These are phyloP conservation scores for Inga laurina DNA, from an alignment of 306 rosid genomes.

Conservation along the genomic window DNA sequence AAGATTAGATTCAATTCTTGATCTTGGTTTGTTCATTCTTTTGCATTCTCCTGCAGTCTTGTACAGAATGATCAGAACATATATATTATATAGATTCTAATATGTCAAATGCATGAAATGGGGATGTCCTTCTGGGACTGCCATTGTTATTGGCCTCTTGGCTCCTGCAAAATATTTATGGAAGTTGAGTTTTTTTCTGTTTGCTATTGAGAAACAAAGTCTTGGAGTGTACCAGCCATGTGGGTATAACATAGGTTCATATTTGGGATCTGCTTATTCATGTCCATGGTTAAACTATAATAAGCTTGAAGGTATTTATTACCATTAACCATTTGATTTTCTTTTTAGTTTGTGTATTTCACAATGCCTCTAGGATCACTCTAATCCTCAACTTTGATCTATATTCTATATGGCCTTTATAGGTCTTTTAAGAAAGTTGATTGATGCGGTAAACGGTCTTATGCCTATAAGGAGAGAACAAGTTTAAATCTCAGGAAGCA, in stretches of 20 bases:
- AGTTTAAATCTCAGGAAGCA: too few species aligned
- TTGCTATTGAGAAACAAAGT: not conserved
- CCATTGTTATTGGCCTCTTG: not conserved
- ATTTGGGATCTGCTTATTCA: not conserved
- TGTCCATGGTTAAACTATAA: not conserved
- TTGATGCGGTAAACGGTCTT: too few species aligned
- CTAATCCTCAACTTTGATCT: too few species aligned
- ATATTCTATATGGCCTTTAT: too few species aligned
- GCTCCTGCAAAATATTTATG: not conserved
- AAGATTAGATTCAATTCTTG: constrained; percentile 6
- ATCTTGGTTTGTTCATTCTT: constrained; percentile 28
- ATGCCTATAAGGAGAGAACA: fast-evolving
- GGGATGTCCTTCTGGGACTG: not conserved
- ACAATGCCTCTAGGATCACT: too few species aligned
- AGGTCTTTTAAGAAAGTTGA: too few species aligned
- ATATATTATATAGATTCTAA: not conserved
- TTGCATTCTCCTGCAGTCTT: constrained; percentile 23
- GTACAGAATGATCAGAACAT: not conserved
- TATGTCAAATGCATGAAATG: not conserved
- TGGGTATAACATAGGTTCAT: not conserved
- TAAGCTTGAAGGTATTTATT: not conserved
- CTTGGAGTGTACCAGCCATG: not conserved
- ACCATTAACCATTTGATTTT: too few species aligned
- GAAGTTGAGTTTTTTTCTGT: not conserved
- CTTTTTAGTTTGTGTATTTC: too few species aligned